Conservation (phyloP, 176 grass and related monocot genomes). For the Oryza brachyantha region DNA sequence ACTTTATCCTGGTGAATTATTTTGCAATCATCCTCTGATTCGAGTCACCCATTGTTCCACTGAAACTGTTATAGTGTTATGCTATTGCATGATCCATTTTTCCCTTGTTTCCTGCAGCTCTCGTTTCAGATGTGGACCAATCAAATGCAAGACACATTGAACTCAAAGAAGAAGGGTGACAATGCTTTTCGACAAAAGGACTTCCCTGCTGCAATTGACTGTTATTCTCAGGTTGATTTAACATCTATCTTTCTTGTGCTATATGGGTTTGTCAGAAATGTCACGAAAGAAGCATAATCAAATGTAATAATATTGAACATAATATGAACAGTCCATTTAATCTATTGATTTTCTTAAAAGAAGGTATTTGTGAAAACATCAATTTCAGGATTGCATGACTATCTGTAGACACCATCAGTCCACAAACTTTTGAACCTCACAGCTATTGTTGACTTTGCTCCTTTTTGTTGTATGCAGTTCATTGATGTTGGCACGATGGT, state of each 20-base stretch:
- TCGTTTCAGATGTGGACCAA: constrained; percentile 99
- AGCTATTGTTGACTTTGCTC: constrained; percentile 4
- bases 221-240: constrained; percentile 76
- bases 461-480: constrained; percentile 60
- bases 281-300: constrained; percentile 22
- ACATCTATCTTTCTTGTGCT: neutral
- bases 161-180: constrained; percentile 99
- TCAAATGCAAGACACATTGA: constrained; percentile 99
- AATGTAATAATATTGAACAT: constrained; percentile 13
- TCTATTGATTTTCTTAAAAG: neutral
- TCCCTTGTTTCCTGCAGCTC: constrained; percentile 48
- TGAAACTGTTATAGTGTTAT: constrained; percentile 17
- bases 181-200: constrained; percentile 93
- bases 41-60: neutral
- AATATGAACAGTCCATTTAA: neutral
- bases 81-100: constrained; percentile 16
- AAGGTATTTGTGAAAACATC: neutral
- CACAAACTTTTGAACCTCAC: neutral
- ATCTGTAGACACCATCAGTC: neutral
- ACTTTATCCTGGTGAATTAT: neutral
- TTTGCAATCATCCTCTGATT: neutral
- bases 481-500: constrained; percentile 96
- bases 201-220: constrained; percentile 83
- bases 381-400: neutral
- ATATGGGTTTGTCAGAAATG: neutral